Percentiles rank a stretch among this genome's conserved stretches.
Conservation (phyloP, 139 green algal species). For the Nannochloris sp. region DNA sequence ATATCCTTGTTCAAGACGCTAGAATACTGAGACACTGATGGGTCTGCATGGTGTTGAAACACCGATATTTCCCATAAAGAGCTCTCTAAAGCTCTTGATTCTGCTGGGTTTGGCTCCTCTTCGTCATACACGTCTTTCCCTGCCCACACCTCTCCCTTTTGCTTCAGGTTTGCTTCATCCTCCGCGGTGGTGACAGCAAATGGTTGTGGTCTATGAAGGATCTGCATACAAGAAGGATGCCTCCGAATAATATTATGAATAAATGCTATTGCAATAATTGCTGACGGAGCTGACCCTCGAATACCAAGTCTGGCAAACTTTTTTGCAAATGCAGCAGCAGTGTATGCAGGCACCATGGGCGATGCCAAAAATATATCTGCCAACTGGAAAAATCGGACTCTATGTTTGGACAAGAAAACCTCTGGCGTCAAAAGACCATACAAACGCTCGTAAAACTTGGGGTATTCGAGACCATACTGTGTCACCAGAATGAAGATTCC, state of each 20-base stretch:
- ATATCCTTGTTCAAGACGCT: slow-evolving; percentile 79
- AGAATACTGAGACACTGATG: slow-evolving; percentile 61
- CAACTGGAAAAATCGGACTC: slow-evolving; percentile 79
- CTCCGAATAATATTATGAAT: slow-evolving; percentile 92
- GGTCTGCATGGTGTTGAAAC: slow-evolving; percentile 72
- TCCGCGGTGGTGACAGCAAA: not conserved
- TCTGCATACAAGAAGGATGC: slow-evolving; percentile 72
- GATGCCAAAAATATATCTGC: slow-evolving; percentile 87
- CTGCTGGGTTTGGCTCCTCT: slow-evolving; percentile 51
- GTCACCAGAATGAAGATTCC: slow-evolving; percentile 89
- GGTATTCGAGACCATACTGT: slow-evolving; percentile 86
- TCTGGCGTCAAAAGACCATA: slow-evolving; percentile 65
- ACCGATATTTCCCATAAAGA: slow-evolving; percentile 89
- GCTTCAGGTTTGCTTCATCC: not conserved
- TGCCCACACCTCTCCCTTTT: slow-evolving; percentile 14
- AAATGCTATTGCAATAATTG: slow-evolving; percentile 72
- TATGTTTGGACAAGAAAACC: slow-evolving; percentile 36
- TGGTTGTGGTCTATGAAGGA: slow-evolving; percentile 59
- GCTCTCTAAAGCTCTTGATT: slow-evolving; percentile 74
- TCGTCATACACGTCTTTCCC: slow-evolving; percentile 51
- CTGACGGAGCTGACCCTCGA: slow-evolving; percentile 29
- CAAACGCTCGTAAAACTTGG: slow-evolving; percentile 67
- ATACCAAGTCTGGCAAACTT: slow-evolving; percentile 74
- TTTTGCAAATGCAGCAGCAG: slow-evolving; percentile 91
- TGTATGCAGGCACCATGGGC: slow-evolving; percentile 85